Conservation (phyloP, 1,284 basidiomycete species). For the Polyporus tsugae region DNA sequence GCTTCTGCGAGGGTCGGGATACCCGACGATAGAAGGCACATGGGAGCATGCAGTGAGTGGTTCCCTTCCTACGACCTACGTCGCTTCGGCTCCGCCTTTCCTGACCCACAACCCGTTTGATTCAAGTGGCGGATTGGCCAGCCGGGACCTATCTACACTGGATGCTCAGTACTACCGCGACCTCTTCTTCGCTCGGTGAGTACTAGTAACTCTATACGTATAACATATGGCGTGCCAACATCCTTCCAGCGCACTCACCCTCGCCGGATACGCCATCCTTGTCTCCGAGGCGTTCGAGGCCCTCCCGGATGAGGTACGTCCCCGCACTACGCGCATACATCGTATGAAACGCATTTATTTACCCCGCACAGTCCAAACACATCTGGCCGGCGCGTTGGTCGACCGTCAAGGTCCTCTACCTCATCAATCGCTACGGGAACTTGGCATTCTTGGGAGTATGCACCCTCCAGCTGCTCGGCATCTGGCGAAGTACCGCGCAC, state of each 20-base stretch:
- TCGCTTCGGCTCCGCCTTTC: background rate
- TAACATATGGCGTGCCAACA: background rate
- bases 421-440: constrained; percentile 32
- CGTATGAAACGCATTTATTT: background rate
- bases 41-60: constrained; percentile 1
- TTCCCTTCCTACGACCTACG: background rate
- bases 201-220: background rate
- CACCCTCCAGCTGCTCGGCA: constrained; percentile 22
- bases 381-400: constrained; percentile 35
- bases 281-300: constrained; percentile 25
- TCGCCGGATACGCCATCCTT: constrained; percentile 27
- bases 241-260: constrained; percentile 17
- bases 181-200: constrained; percentile 26
- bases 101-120: background rate
- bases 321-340: background rate
- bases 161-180: constrained; percentile 27
- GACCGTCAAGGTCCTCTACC: constrained; percentile 30
- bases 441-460: constrained; percentile 19
- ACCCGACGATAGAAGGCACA: background rate
- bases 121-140: constrained; percentile 6
- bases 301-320: constrained; percentile 28
- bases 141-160: constrained; percentile 22
- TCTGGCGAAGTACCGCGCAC: constrained; percentile 21
- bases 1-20: background rate
- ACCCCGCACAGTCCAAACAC: constrained; percentile 18